Base-by-base conservation (phyloP, 805 yeast genomes). In the Wickerhamomyces tratensis region DNA sequence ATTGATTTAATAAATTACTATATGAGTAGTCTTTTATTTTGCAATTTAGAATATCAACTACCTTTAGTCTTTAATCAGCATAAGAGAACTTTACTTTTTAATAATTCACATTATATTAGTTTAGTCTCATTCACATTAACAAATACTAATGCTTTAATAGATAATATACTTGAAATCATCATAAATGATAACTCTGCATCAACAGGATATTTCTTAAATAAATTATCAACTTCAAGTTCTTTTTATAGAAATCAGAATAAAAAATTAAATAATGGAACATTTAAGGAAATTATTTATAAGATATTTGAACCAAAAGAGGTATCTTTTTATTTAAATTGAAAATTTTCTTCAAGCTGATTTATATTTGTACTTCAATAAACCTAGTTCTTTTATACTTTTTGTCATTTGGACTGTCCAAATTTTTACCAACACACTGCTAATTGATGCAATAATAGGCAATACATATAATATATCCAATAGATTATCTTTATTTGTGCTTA, bases 61-160 rank as follows among this genome's bases (percentile, higher is more conserved):
- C 65, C 66, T 5, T 41, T 62, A 25, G 55, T 58, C 2, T 62
- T 61, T 37, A 58, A 59, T 6, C 41, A 39, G n/a, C 38, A 37
- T 1, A 43, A 56, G 5, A 50, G 65, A 40, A 41, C 40, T 1
- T 43, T 50, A 5, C 46, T 57, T 7, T 37, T 40, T 12, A 27
- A 42, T 15, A 59, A 59, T 35, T 52, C 47, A 33, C 26, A 35
- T 5, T 48, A 51, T n/a, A 37, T 58, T 12, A 56, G 54, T 0
- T 53, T 58, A 8, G 43, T 54, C 25, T 58, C 59, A 7, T 52
- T 49, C 38, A 47, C 54, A 5, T 36, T 55, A 43, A 47, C 49
- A 5, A 46, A 42, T 25, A 46, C 51, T 5, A 46, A 58, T 0
- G 39, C 42, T 5, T 39, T 58, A 39, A 38, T 54, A 7, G 56